Conservation (phyloP, 805 yeast genomes). For the Schizosaccharomyces japonicus region DNA sequence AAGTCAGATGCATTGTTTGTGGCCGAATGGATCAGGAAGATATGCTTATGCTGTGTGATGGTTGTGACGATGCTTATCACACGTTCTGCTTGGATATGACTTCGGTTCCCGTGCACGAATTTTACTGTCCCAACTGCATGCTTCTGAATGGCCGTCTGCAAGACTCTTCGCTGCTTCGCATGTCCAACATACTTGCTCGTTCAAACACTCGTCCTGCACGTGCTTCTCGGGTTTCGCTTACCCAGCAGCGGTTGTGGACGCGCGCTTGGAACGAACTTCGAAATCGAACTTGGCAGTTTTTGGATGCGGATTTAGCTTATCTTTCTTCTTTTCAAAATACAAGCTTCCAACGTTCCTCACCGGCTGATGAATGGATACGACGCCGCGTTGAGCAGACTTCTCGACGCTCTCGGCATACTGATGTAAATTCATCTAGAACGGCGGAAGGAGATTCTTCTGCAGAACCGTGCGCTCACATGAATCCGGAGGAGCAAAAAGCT, state of each 20-base stretch:
- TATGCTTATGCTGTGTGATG: conserved; percentile 14
- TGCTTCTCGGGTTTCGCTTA: background rate
- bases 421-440: no score
- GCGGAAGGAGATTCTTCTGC: no score
- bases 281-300: background rate
- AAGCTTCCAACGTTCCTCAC: no score
- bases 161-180: background rate
- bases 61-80: conserved; percentile 16
- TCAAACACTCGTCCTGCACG: background rate
- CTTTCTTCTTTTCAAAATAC: background rate
- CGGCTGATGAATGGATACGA: background rate
- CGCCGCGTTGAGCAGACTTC: background rate
- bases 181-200: background rate
- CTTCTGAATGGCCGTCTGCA: background rate
- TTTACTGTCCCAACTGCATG: conserved; percentile 17
- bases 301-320: background rate
- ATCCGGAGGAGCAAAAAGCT: background rate
- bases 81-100: conserved; percentile 15
- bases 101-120: conserved; percentile 14
- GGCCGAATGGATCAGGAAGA: conserved; percentile 13
- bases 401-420: background rate
- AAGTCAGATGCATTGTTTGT: conserved; percentile 13
- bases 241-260: background rate
- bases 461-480: no score
- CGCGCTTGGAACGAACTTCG: background rate